Conservation (phyloP, 306 rosid species). For the Senna siamea region DNA sequence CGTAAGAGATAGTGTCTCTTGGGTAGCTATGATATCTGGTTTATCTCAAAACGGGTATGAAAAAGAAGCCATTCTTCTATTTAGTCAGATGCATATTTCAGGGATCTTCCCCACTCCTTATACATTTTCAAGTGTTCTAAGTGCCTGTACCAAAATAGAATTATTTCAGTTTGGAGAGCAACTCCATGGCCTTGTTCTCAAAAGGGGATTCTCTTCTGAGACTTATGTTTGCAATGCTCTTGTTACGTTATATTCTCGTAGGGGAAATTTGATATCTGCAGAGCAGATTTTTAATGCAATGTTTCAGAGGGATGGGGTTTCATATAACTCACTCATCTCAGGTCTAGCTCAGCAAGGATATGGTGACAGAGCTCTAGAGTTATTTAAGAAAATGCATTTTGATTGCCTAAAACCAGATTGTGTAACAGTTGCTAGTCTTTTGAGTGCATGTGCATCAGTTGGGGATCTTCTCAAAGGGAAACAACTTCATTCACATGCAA, state of each 20-base stretch:
- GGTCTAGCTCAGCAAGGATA: slow-evolving; percentile 79
- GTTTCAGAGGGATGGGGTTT: slow-evolving; percentile 67
- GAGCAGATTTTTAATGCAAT: slow-evolving; percentile 67
- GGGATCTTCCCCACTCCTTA: slow-evolving; percentile 77
- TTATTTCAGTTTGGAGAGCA: slow-evolving; percentile 63
- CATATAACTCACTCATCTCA: slow-evolving; percentile 86
- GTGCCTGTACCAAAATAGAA: slow-evolving; percentile 72
- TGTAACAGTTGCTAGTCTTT: slow-evolving; percentile 81
- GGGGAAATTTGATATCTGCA: slow-evolving; percentile 62
- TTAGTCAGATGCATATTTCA: slow-evolving; percentile 65
- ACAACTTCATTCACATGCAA: slow-evolving; percentile 78
- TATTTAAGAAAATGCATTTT: slow-evolving; percentile 69
- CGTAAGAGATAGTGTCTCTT: slow-evolving; percentile 70
- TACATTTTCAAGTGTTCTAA: slow-evolving; percentile 72
- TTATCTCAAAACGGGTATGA: slow-evolving; percentile 71
- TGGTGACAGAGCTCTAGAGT: slow-evolving; percentile 60
- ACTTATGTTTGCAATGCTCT: slow-evolving; percentile 90
- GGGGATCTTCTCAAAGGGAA: slow-evolving; percentile 65
- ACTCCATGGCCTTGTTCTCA: slow-evolving; percentile 74
- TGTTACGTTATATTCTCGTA: slow-evolving; percentile 69
- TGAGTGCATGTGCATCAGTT: slow-evolving; percentile 73
- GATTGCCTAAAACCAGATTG: slow-evolving; percentile 76
- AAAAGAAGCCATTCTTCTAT: slow-evolving; percentile 70
- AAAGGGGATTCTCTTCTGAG: slow-evolving; percentile 75
- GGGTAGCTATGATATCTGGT: slow-evolving; percentile 92